Evolutionary conservation across 73 alveolate species (phyloP), one percentile per base, ranked within the genome.

Genomic region (Tetrahymena elliotti): DNA sequence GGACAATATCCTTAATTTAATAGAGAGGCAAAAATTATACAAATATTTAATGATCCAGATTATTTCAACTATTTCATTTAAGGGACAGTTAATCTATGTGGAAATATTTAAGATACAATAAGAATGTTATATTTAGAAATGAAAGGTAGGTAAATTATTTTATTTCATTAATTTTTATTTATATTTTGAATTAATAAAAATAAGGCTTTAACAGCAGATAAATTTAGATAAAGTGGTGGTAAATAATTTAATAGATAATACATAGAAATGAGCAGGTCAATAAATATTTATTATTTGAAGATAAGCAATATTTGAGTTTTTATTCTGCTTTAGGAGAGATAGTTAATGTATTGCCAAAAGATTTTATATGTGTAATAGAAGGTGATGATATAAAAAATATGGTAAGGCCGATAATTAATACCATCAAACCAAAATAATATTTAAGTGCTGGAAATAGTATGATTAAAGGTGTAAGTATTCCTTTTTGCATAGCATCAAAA

Each of bases 371-470:
- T 82, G 98, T 98, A 31, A 94, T 96, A 24, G 99, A 98, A 94
- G 99, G 99, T 34, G 88, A 98, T 0, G 97, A 98, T 93, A 97
- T 99, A 38, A 97, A 97, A 99, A 99, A 97, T 94, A 97, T 98
- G 16, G 99, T 98, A n/a, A 94, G 99, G 94, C 95, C 98, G 3
- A 96, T 98, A 47, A 93, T 98, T 8, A 93, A 93, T 36, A 94
- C 95, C 82, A 93, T 97, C 53, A 16, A 83, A 10, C 98, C 99
- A 20, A 94, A 97, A 83, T 83, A 92, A 12, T 94, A 98, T 38
- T 97, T 98, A 53, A 99, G 98, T 94, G 98, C 99, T 40, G 99
- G 99, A 33, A 95, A 98, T 54, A 97, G 93, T 84, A 98, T 98
- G 6, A 97, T 98, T n/a, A 98, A 97, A 98, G 99, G 99, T 22